Base-by-base conservation (phyloP, 306 rosid genomes). In the Clitoria ternatea region DNA sequence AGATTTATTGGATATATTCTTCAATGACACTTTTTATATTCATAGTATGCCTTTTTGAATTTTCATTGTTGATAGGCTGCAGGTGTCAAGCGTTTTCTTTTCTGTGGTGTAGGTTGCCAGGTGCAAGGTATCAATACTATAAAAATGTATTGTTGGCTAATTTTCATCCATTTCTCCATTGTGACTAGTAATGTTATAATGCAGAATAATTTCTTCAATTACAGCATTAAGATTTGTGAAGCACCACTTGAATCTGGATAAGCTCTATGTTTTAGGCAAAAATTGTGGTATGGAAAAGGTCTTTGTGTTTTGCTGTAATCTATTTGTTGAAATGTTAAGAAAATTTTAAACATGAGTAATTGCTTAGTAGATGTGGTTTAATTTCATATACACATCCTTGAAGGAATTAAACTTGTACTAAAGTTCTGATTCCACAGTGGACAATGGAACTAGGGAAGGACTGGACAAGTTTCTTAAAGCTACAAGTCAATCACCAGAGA, bases 21-120 rank as follows among this genome's bases (percentile, higher is more conserved):
- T 48, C 32, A 9, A 1, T 14, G 44, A 7, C 12, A 19, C 43
- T 66, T 49, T 59, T 61, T 61, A 53, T 61, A 18, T 76, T 60
- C 57, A 20, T 26, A 20, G 6, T 48, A 23, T 33, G n/a, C n/a
- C 32, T 40, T 17, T 57, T 43, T 80, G 45, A 70, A 70, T 65
- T 68, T 77, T 78, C 43, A 42, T 52, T n/a, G 69, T 13, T 15
- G 66, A 76, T 77, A 94, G 97, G 98, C 98, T 74, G 96, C 97
- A 18, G 94, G 90, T 3, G 95, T 94, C 64, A 94, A 90, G 83
- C 92, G 97, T 59, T 96, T 94, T 81, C 98, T 94, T 69, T 94
- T 94, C 85, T 94, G 98, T 39, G 98, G 98, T 57, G 98, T 94
- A 40, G 98, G 98, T 60, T 94, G 98, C 83, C 98, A 94, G 85